Base-by-base conservation (phyloP, 2,329 filamentous ascomycete species). In the Ascochyta pisi region DNA sequence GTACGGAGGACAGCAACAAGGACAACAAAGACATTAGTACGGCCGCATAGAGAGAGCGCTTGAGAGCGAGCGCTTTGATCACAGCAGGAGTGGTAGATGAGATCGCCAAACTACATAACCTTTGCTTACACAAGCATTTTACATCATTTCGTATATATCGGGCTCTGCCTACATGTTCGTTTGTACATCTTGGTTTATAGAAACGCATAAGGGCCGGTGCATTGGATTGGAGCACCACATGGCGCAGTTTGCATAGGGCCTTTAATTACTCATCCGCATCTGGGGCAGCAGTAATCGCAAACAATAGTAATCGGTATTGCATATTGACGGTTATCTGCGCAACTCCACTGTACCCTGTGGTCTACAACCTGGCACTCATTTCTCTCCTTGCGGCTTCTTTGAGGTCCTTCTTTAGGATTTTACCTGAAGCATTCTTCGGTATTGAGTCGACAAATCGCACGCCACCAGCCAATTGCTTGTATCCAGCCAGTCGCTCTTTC, bases 381-480 rank as follows among this genome's bases (percentile, higher is more conserved):
- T 67, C 66, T 45, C 34, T 62, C 58, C 47, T 67, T 3, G 69
- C 68, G 35, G 48, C 53, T 33, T 67, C 68, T 48, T 64, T 72
- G 50, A 73, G 47, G 26, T 65, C 60, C 19, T 64, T 64, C 58
- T 67, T 72, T 62, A 73, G 56, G 33, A 73, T 70, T 66, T 76
- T 75, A 15, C 73, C 71, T 24, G 62, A 68, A 10, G 71, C 62
- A 45, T 66, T 71, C 57, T 72, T 73, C 29, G 69, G 72, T 46
- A 74, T 69, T 10, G 48, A 57, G 23, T 71, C 63, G 9, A 75
- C 54, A 47, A 71, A 73, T 31, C 51, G 58, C 2, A 75, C 62
- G 0, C 71, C 71, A 8, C 72, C 70, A 3, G 60, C 61, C 37
- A 73, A 45, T 44, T 68, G 68, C 65, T 79, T 79, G 62, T 78